Base-by-base conservation (phyloP, 106 monocot species). In the Allium sativum region DNA sequence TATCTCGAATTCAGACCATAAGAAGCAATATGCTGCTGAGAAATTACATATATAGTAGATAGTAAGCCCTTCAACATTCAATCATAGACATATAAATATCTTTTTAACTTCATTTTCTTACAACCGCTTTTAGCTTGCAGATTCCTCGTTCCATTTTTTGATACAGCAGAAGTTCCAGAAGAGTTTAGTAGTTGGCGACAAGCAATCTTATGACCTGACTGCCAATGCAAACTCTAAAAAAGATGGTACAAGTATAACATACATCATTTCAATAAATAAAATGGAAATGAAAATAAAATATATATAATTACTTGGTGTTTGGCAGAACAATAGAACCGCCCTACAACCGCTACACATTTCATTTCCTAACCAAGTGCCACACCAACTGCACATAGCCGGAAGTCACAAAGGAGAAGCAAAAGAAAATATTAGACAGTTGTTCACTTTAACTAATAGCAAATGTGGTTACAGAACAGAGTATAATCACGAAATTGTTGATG, bases 321-420 rank as follows among this genome's bases (percentile, higher is more conserved):
- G 53, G 79, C 82, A 59, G 96, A 96, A 70, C 96, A 96, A 20
- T 96, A 96, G 77, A 54, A 87, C 82, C 62, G 7, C 82, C 65
- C 68, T 96, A 74, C 96, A 96, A 70, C 72, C 71, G 68, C 90
- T 67, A 55, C 96, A 96, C 48, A 79, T 57, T 72, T 91, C 91
- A 13, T 84, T 87, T 48, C 90, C 96, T 76, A 84, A 81, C 96
- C 96, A 96, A 12, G 91, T 79, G 40, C 90, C 96, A 70, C 96
- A 96, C 96, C 96, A 96, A 69, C 68, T 79, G 64, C 96, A 96
- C 18, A 95, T 70, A 16, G 72, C 55, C 61, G 72, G 85, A 89
- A 62, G 53, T 43, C 21, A 65, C 31, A 5, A 5, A 31, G 5
- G 31, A 31, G 31, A 31, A 31, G 31, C 31, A 31, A 3, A 31